Conservation (phyloP, 1,284 basidiomycete species). For the Volvariella volvacea region DNA sequence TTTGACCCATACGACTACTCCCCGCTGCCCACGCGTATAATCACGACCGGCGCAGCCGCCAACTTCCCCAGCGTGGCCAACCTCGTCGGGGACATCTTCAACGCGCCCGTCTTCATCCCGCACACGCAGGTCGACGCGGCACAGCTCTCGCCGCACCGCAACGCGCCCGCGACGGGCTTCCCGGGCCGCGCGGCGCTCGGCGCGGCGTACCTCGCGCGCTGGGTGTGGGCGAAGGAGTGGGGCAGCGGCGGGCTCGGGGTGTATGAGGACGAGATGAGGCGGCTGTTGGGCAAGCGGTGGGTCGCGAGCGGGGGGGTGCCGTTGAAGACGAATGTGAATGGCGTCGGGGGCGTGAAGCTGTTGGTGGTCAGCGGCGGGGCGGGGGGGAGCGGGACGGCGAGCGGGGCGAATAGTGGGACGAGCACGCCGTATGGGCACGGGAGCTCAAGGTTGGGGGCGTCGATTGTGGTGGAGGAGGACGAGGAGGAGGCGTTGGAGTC, state of each 20-base stretch:
- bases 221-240: slow-evolving; percentile 73
- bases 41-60: slow-evolving; percentile 69
- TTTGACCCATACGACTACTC: slow-evolving; percentile 72
- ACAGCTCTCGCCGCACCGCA: slow-evolving; percentile 63
- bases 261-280: slow-evolving; percentile 72
- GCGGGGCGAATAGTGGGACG: slow-evolving; percentile 44
- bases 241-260: slow-evolving; percentile 43
- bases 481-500: slow-evolving; percentile 62
- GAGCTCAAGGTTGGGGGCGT: slow-evolving; percentile 43
- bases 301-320: slow-evolving; percentile 48
- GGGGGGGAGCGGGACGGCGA: slow-evolving; percentile 16
- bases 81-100: slow-evolving; percentile 73
- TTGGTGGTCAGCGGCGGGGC: slow-evolving; percentile 9
- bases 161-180: slow-evolving; percentile 61
- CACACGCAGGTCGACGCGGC: slow-evolving; percentile 68
- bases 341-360: slow-evolving; percentile 10
- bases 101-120: slow-evolving; percentile 67
- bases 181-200: slow-evolving; percentile 64
- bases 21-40: slow-evolving; percentile 53
- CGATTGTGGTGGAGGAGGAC: slow-evolving; percentile 65
- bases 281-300: slow-evolving; percentile 67
- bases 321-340: slow-evolving; percentile 52
- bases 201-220: slow-evolving; percentile 68
- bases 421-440: slow-evolving; percentile 53
- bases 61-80: slow-evolving; percentile 80